Base-by-base conservation (phyloP, 2,329 filamentous ascomycete genomes). In the Nannizziopsis barbatae region DNA sequence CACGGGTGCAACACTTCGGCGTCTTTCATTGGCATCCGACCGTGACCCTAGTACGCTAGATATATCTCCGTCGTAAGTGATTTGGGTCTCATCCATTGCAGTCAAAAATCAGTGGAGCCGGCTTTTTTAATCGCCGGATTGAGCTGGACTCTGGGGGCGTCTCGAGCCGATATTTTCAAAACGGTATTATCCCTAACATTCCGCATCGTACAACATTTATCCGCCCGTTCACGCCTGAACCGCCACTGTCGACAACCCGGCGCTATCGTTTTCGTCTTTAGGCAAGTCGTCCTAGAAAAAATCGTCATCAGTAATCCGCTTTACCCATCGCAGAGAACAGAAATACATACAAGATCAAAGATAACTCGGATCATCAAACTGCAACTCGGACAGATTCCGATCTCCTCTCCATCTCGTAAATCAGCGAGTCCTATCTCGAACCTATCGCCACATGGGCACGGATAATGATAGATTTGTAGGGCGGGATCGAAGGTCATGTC, bases 361-460 rank as follows among this genome's bases (percentile, higher is more conserved):
- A 98, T 93, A 11, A 98, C 89, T 50, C 83, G 73, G 50, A 98
- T 95, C 87, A 94, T 95, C 59, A 98, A 71, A 66, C 89, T 95
- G 68, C 92, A 98, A 64, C 89, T 95, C 17, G 92, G 92, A 61
- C 92, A 98, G 9, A 96, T 86, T n/a, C 85, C 92, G 62, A 98
- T 88, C 58, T 96, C 89, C 65, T 90, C 81, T 54, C 86, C 86
- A 62, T 96, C 89, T 50, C 82, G 77, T 59, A 98, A 72, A 65
- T 96, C 89, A 48, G 76, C 79, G 49, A 96, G 79, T 15, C 77
- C 78, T 62, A 92, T 95, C 71, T 95, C 86, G 71, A 98, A 98
- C 52, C 86, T 80, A 71, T 98, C 92, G 71, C 92, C 92, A 69
- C 92, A 98, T 1, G 92, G 92, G 65, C 92, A 98, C 11, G 92